Percentiles rank a stretch among this genome's conserved stretches.
Conservation (phyloP, 805 yeast species). For the Kuraishia cidri region DNA sequence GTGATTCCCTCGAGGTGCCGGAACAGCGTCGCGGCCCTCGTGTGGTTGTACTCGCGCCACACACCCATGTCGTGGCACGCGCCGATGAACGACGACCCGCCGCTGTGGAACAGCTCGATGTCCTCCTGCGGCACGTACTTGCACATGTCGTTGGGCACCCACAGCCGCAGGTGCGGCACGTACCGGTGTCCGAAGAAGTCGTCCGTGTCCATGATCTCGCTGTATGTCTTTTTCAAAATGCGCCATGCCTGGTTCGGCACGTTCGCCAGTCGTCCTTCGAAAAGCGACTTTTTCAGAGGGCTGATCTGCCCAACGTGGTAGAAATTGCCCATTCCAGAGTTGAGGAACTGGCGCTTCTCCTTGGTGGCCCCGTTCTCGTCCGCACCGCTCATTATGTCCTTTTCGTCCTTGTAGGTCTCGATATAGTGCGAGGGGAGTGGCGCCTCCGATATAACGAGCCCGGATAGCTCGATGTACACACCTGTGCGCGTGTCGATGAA, state of each 20-base stretch:
- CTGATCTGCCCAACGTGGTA: conserved; percentile 15
- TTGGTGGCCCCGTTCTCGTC: conserved; percentile 7
- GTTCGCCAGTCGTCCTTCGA: conserved; percentile 19
- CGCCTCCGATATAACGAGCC: conserved; percentile 14
- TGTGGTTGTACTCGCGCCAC: conserved; percentile 27
- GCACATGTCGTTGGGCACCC: conserved; percentile 27
- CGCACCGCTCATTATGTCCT: too few species aligned
- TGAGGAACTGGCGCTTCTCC: conserved; percentile 15
- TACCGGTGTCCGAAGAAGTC: conserved; percentile 17
- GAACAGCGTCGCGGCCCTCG: conserved; percentile 17
- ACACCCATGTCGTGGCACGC: conserved; percentile 29
- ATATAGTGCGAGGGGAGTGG: conserved; percentile 5
- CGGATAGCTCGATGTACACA: conserved; percentile 33
- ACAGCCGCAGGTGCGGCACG: conserved; percentile 25
- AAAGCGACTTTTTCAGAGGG: conserved; percentile 16
- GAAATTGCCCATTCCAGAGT: conserved; percentile 24
- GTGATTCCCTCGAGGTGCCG: conserved; percentile 11
- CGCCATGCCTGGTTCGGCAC: conserved; percentile 14
- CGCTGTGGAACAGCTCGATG: conserved; percentile 20
- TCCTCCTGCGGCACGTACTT: conserved; percentile 31
- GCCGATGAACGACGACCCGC: conserved; percentile 26
- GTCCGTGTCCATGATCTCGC: conserved; percentile 12
- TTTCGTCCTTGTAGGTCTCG: conserved; percentile 11
- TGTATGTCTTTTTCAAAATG: conserved; percentile 13
- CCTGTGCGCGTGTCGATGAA: conserved; percentile 43